phyloP scores from a whole-genome alignment of 2,329 filamentous ascomycete genomes.

The Triangularia setosa region DNA sequence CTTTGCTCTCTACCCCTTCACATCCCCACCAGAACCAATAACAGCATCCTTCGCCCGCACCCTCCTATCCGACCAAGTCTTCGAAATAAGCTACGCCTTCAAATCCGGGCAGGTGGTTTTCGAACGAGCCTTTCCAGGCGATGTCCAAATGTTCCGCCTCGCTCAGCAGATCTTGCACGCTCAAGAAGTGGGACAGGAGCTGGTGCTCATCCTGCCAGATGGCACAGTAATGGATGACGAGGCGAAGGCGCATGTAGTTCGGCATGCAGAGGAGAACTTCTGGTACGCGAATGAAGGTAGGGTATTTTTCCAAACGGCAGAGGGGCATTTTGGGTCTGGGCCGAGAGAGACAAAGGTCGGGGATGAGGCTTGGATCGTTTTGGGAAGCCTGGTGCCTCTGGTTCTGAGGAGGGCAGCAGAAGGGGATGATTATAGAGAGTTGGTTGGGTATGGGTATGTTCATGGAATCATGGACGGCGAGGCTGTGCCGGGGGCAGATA shows the following conservation, averaged over 20 bases:
- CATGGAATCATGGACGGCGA: conserved; percentile 2
- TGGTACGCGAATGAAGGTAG: conserved; percentile 1
- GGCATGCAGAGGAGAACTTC: neutral
- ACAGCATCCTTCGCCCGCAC: neutral
- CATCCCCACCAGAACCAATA: neutral
- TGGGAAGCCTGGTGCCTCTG: conserved; percentile 1
- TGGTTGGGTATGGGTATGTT: conserved; percentile 2
- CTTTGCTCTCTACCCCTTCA: neutral
- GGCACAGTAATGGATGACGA: neutral
- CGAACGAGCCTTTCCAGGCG: neutral
- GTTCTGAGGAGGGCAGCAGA: neutral
- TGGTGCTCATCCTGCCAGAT: neutral
- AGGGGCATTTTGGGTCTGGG: neutral
- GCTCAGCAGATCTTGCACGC: neutral
- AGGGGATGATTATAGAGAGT: neutral
- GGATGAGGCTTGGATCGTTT: neutral
- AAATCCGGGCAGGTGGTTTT: neutral
- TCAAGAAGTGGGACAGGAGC: neutral
- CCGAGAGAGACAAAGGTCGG: neutral
- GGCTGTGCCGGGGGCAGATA: neutral
- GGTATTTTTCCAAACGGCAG: neutral
- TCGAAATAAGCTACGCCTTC: neutral
- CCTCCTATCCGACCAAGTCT: neutral
- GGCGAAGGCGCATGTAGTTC: neutral
- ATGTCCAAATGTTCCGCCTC: neutral